These are phyloP conservation scores for Suillus placidus DNA, from an alignment of 768 basidiomycete species.

Conservation along the genomic window DNA sequence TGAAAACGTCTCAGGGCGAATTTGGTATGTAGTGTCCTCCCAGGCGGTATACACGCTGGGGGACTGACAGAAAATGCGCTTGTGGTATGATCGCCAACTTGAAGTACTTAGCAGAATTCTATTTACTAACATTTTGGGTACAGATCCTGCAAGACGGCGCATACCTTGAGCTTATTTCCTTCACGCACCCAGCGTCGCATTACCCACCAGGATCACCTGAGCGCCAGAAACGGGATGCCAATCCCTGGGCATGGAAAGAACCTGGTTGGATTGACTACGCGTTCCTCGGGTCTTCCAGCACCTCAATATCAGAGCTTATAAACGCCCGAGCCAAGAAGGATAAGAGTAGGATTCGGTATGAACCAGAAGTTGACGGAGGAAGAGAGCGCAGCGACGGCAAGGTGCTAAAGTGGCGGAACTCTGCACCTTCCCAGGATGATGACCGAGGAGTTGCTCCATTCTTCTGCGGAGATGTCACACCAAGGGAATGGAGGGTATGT, in stretches of 20 bases:
- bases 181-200: conserved; percentile 54
- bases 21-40: conserved; percentile 51
- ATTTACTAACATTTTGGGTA: conserved; percentile 1
- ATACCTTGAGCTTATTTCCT: conserved; percentile 73
- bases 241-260: conserved; percentile 55
- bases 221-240: conserved; percentile 43
- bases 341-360: conserved; percentile 45
- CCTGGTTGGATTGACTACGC: conserved; percentile 74
- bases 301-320: conserved; percentile 52
- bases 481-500: conserved; percentile 58
- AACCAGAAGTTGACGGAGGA: conserved; percentile 52
- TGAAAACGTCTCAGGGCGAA: neutral
- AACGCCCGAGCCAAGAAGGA: conserved; percentile 51
- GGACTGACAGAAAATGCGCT: conserved; percentile 69
- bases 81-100: conserved; percentile 44
- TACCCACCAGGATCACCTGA: conserved; percentile 56
- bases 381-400: conserved; percentile 58
- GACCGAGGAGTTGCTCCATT: conserved; percentile 54
- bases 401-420: conserved; percentile 61
- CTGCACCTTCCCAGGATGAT: conserved; percentile 34
- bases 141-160: conserved; percentile 58
- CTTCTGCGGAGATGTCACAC: conserved; percentile 75
- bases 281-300: conserved; percentile 55
- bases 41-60: conserved; percentile 66
- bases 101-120: neutral